Base-by-base conservation (phyloP, 2,329 filamentous ascomycete genomes). In the Aspergillus sp. region DNA sequence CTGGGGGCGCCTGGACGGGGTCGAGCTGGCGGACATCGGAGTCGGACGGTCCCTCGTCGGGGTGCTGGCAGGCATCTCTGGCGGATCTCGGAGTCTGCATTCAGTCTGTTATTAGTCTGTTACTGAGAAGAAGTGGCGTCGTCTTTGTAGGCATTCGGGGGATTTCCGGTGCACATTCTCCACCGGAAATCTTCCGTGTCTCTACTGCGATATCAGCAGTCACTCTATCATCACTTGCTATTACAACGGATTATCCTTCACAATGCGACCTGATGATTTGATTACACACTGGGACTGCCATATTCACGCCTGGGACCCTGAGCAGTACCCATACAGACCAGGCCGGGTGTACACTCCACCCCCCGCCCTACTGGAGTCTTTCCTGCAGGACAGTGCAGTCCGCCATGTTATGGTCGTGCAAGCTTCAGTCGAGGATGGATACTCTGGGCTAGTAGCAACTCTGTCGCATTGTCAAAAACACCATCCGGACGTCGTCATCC, bases 1-100 rank as follows among this genome's bases (percentile, higher is more conserved):
- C 50, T 71, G 68, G 57, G 42, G 44, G 1, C 51, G 51, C 49
- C 15, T 42, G 22, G 37, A 2, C 8, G 49, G 37, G 22, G 22
- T 42, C 15, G 37, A 51, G 39, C 39, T 51, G 22, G 34, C 49
- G 49, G 49, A 51, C 49, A 51, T 51, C 20, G 49, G 37, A 42
- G 27, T 30, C 27, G 27, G 27, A 30, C 20, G 24, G 13, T 48
- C 33, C 15, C 13, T 46, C 0, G 24, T 46, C 20, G 44, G 44
- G 15, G 6, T 27, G 19, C 22, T 46, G 19, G 44, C 40, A 12
- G 17, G 12, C 40, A 20, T 22, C 8, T 22, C 19, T 42, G 40
- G 27, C 27, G 9, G 3, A 30, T 8, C 11, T 5, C 22, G 22
- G 22, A 24, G 9, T 30, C 27, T 30, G 27, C 27, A 27, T 27